phyloP scores from a whole-genome alignment of 2,329 filamentous ascomycete genomes.

The Pseudocercospora fijiensis region DNA sequence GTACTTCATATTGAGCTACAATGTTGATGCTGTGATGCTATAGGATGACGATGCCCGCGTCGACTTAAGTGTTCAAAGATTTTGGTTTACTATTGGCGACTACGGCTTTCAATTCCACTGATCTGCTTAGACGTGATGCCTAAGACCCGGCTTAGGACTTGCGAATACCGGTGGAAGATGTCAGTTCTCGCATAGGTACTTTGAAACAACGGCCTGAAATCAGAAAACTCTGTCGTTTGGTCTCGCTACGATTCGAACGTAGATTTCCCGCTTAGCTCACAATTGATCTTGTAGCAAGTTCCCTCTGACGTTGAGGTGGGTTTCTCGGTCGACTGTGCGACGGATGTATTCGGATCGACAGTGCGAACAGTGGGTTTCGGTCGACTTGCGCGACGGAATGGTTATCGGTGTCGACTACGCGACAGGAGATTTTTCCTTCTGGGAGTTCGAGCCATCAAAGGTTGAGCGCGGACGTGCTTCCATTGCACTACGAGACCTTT shows the following conservation, averaged over 20 bases:
- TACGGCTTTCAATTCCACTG: not conserved
- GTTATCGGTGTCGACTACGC: too few species aligned
- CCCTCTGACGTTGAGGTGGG: not conserved
- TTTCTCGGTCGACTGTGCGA: not conserved
- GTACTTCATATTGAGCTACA: not conserved
- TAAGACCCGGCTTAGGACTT: not conserved
- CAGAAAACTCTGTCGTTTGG: not conserved
- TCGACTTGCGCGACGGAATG: too few species aligned
- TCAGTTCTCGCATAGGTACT: not conserved
- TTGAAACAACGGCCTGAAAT: not conserved
- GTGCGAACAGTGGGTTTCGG: too few species aligned
- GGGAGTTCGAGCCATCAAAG: too few species aligned
- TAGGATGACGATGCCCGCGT: not conserved
- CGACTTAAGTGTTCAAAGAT: not conserved
- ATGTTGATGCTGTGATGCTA: not conserved
- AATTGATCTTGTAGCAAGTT: not conserved
- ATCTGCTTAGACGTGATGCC: constrained; percentile 4
- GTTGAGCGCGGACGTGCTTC: not conserved
- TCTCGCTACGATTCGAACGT: not conserved
- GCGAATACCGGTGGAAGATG: not conserved
- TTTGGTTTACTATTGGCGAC: not conserved
- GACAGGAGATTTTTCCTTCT: too few species aligned
- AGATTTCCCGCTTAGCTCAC: not conserved
- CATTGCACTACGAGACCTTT: not conserved
- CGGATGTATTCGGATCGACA: not conserved